Percentiles rank a stretch among this genome's conserved stretches.
Evolutionary conservation across 805 yeast genomes (phyloP).

Genomic region (Clavispora carvajalis): DNA sequence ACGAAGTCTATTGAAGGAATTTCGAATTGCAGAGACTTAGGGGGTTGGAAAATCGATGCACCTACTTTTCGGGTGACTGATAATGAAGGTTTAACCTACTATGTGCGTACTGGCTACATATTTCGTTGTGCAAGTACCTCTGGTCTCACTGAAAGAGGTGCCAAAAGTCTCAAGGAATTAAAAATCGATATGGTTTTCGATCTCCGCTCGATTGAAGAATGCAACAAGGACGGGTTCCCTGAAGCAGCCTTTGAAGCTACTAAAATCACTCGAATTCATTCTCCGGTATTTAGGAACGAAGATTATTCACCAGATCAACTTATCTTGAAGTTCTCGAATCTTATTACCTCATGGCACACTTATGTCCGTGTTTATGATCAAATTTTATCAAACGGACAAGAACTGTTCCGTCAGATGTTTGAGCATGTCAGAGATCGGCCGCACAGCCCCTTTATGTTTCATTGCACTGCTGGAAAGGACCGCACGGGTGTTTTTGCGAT

Average conservation of each 20-base stretch:
- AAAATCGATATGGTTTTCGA: slow-evolving; percentile 59
- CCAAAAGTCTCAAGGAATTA: slow-evolving; percentile 32
- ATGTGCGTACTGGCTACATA: slow-evolving; percentile 48
- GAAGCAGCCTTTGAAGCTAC: background rate
- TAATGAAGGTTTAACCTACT: slow-evolving; percentile 17
- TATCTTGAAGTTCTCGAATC: slow-evolving; percentile 48
- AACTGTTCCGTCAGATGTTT: slow-evolving; percentile 47
- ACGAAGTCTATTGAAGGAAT: slow-evolving; percentile 66
- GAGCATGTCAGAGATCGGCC: slow-evolving; percentile 51
- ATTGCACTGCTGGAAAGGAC: slow-evolving; percentile 86
- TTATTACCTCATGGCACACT: slow-evolving; percentile 56
- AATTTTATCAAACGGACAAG: slow-evolving; percentile 46
- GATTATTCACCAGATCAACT: slow-evolving; percentile 64
- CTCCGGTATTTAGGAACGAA: slow-evolving; percentile 50
- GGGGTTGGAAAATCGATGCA: slow-evolving; percentile 55
- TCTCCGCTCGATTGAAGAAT: slow-evolving; percentile 59
- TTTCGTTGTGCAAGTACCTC: slow-evolving; percentile 64
- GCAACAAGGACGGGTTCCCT: slow-evolving; percentile 41
- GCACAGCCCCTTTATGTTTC: slow-evolving; percentile 46
- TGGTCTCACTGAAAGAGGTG: slow-evolving; percentile 48
- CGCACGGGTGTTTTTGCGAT: slow-evolving; percentile 74
- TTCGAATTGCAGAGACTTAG: slow-evolving; percentile 71
- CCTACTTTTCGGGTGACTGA: slow-evolving; percentile 21
- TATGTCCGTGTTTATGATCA: slow-evolving; percentile 59
- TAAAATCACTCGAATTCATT: slow-evolving; percentile 37